A percentile compares a stretch with the other conserved stretches of the same genome.
Evolutionary conservation across 257 asterid genomes (phyloP).

Genomic region (Vinca minor): DNA sequence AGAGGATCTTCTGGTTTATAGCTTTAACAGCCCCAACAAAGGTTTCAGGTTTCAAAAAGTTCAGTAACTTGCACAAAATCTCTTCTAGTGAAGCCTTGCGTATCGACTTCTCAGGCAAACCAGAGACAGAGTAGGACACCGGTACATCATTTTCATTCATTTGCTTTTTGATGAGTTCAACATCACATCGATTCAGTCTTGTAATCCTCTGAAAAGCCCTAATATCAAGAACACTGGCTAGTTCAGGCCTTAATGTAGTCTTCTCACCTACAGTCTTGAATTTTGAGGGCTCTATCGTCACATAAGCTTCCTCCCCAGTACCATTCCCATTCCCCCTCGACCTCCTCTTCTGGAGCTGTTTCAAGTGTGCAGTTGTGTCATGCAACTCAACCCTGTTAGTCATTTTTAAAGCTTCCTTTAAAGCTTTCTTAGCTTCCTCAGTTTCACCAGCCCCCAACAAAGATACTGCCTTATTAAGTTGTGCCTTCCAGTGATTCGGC

Average conservation of each 20-base stretch:
- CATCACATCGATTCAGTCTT: conserved; percentile 69
- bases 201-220: conserved; percentile 89
- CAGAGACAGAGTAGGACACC: conserved; percentile 69
- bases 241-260: conserved; percentile 59
- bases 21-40: conserved; percentile 93
- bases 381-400: conserved; percentile 90
- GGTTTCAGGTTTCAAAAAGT: conserved; percentile 88
- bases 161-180: conserved; percentile 72
- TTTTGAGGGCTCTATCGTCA: conserved; percentile 61
- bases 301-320: conserved; percentile 58
- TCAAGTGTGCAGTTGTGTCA: conserved; percentile 79
- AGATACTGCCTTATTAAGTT: conserved; percentile 86
- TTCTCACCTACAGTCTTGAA: conserved; percentile 71
- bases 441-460: conserved; percentile 91
- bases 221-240: conserved; percentile 67
- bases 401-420: conserved; percentile 78
- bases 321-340: conserved; percentile 60
- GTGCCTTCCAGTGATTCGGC: conserved; percentile 99
- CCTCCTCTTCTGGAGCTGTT: conserved; percentile 85
- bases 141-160: conserved; percentile 76
- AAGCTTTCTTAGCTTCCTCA: conserved; percentile 95
- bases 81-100: conserved; percentile 90
- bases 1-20: conserved; percentile 76
- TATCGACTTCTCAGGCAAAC: conserved; percentile 73
- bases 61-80: conserved; percentile 58